Conservation (phyloP, 345 rosid species). For the Bruguiera parviflora region DNA sequence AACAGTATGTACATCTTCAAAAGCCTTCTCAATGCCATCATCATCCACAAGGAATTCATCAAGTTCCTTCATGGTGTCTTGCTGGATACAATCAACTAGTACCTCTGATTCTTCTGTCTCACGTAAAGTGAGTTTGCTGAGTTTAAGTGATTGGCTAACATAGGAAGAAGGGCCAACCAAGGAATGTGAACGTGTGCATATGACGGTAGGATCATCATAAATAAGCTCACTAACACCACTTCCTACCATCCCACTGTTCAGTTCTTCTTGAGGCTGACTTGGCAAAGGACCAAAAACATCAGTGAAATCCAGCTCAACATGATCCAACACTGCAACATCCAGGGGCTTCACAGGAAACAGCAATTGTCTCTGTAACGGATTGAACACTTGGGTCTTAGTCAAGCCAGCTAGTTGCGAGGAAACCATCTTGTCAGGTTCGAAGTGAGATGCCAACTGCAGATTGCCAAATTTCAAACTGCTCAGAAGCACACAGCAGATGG, state of each 20-base stretch:
- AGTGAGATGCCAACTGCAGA: constrained; percentile 27
- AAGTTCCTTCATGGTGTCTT: constrained; percentile 28
- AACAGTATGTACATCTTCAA: constrained; percentile 28
- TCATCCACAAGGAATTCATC: constrained; percentile 35
- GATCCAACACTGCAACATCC: constrained; percentile 42
- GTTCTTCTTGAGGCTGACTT: constrained; percentile 33
- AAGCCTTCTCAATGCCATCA: constrained; percentile 20
- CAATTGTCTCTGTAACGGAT: constrained; percentile 34
- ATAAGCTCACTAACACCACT: constrained; percentile 38
- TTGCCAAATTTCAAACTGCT: constrained; percentile 5
- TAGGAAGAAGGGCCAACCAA: constrained; percentile 80
- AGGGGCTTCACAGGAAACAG: constrained; percentile 38
- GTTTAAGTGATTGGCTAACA: constrained; percentile 54
- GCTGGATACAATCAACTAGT: constrained; percentile 38
- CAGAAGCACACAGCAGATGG: constrained; percentile 25
- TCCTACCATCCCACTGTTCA: constrained; percentile 25
- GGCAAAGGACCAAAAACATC: constrained; percentile 74
- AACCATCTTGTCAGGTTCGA: constrained; percentile 41
- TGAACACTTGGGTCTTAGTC: constrained; percentile 23
- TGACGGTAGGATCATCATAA: constrained; percentile 66
- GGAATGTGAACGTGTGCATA: constrained; percentile 78
- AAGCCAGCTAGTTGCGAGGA: constrained; percentile 44
- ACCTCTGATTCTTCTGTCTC: constrained; percentile 50
- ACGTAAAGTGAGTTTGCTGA: constrained; percentile 53
- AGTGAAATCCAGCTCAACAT: constrained; percentile 61